phyloP scores from a whole-genome alignment of 805 yeast species.

The Metschnikowia shivogae region DNA sequence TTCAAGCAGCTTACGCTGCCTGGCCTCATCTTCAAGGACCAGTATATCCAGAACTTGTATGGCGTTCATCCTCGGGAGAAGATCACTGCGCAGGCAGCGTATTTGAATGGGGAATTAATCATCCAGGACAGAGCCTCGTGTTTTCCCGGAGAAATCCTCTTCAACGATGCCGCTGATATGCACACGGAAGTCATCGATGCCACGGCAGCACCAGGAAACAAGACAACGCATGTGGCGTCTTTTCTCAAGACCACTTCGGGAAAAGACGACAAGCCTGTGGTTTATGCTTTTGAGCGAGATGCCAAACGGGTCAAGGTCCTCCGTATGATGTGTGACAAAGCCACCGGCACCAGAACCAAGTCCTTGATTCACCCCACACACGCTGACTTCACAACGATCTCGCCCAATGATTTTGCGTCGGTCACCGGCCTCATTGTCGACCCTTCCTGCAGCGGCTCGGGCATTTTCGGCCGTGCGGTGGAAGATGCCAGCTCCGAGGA shows the following conservation, averaged over 20 bases:
- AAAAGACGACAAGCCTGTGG: slow-evolving; percentile 27
- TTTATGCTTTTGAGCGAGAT: slow-evolving; percentile 88
- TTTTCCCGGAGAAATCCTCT: slow-evolving; percentile 84
- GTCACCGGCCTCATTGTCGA: slow-evolving; percentile 86
- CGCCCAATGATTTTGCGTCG: slow-evolving; percentile 54
- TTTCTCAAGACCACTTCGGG: slow-evolving; percentile 34
- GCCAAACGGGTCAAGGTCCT: slow-evolving; percentile 64
- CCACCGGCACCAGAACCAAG: slow-evolving; percentile 37
- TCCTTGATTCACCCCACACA: slow-evolving; percentile 46
- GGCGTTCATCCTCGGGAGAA: slow-evolving; percentile 79
- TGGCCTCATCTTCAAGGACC: slow-evolving; percentile 70
- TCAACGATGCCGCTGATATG: slow-evolving; percentile 42
- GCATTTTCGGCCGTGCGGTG: slow-evolving; percentile 86
- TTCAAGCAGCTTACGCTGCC: slow-evolving; percentile 40
- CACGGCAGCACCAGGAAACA: slow-evolving; percentile 98
- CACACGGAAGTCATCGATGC: slow-evolving; percentile 78
- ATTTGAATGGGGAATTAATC: slow-evolving; percentile 71
- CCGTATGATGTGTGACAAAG: slow-evolving; percentile 72
- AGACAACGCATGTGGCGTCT: slow-evolving; percentile 89
- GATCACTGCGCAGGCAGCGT: slow-evolving; percentile 63
- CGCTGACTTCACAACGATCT: slow-evolving; percentile 62
- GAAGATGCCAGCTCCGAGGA: slow-evolving; percentile 46
- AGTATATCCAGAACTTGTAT: slow-evolving; percentile 66
- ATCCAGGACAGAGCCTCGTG: slow-evolving; percentile 97
- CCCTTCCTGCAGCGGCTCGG: slow-evolving; percentile 97